Evolutionary conservation across 2,329 filamentous ascomycete genomes (phyloP), one percentile per base, ranked within the genome.

Genomic region (Rugonectria rugulosa): DNA sequence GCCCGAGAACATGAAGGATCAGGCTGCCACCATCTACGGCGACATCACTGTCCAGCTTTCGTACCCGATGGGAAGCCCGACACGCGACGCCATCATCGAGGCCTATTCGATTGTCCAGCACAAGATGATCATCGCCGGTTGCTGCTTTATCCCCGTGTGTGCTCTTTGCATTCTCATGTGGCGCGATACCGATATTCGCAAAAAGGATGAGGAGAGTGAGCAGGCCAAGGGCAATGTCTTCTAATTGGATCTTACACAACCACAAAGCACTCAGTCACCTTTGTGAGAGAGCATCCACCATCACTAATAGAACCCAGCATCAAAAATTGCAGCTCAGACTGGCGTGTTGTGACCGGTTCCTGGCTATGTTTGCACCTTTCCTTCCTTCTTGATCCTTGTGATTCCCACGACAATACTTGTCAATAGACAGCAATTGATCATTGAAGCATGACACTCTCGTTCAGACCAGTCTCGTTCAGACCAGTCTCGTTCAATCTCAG

Each of bases 31-130:
- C 6, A 75, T 77, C 27, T 75, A 84, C 53, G 78, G 81, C 15
- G 78, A 79, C 51, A 71, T 88, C 17, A 73, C 70, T 0, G 74
- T 77, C n/a, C 86, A 88, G 56, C 66, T 82, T 37, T 72, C 72
- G 29, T 83, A 82, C 54, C 72, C 76, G 0, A 70, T 75, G 49
- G 81, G 79, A 6, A 77, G 70, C 6, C 75, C 79, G 0, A 75
- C 78, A 12, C 72, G 85, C 11, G 68, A 78, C 15, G 86, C 82
- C 1, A 85, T 88, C 63, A 83, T 86, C 45, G 70, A 70, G 5
- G 83, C 85, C 0, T 89, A 88, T 44, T 68, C 63, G 2, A 62
- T 70, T 9, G 73, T 75, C 2, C 69, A 71, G 70, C 63, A 71
- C 27, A 71, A 71, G 57, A 77, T 76, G 74, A 70, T 75, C 7